phyloP scores from a whole-genome alignment of 805 yeast species.

The Saitoella complicata region DNA sequence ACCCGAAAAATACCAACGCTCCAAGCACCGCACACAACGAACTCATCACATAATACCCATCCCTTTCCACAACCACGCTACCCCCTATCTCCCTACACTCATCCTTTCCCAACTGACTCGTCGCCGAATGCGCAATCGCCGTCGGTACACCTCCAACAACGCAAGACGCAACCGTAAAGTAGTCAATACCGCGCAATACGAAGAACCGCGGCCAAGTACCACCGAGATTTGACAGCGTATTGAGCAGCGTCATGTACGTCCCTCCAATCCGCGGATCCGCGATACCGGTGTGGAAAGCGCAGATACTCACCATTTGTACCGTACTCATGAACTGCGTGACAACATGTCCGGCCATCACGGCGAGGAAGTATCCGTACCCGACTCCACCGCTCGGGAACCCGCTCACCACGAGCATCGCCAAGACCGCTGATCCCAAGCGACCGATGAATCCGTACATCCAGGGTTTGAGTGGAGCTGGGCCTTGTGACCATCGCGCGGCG shows the following conservation, averaged over 20 bases:
- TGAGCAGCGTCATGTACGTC: conserved; percentile 88
- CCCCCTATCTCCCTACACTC: not conserved
- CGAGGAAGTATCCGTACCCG: conserved; percentile 43
- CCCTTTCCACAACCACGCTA: not conserved
- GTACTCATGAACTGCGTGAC: conserved; percentile 67
- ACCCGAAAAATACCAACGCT: too few relatives aligned
- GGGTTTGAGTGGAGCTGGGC: conserved; percentile 50
- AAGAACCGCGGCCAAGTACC: conserved; percentile 96
- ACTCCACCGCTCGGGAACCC: conserved; percentile 45
- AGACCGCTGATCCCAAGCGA: conserved; percentile 51
- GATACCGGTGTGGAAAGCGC: conserved; percentile 87
- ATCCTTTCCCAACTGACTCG: not conserved
- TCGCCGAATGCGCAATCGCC: not conserved
- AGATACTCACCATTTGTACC: conserved; percentile 82
- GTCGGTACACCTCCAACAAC: conserved; percentile 7
- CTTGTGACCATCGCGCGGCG: conserved; percentile 88
- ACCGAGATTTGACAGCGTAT: conserved; percentile 82
- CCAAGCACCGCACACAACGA: too few relatives aligned
- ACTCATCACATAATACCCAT: not conserved
- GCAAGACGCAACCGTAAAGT: conserved; percentile 54
- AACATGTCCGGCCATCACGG: not conserved
- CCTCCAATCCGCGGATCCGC: conserved; percentile 96
- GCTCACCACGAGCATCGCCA: conserved; percentile 60
- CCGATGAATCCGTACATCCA: conserved; percentile 85
- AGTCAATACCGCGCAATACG: conserved; percentile 64